Conservation (phyloP, 2,329 filamentous ascomycete genomes). For the Calonectria leucothoes region DNA sequence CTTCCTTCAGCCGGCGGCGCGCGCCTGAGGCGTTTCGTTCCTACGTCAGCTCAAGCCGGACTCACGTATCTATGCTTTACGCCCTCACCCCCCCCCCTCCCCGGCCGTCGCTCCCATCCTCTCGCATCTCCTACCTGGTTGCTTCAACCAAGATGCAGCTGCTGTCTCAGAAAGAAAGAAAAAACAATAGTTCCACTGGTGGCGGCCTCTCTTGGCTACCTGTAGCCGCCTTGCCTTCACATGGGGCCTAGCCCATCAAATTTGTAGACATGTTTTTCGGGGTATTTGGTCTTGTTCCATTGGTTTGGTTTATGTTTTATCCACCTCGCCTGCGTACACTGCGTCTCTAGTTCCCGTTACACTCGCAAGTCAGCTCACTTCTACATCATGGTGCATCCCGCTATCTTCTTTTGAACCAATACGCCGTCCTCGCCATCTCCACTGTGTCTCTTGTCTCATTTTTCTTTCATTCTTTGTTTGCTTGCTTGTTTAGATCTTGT, state of each 20-base stretch:
- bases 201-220: not conserved
- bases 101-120: not conserved
- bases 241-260: not conserved
- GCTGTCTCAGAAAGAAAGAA: not conserved
- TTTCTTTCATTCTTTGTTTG: not conserved
- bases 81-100: too few relatives aligned
- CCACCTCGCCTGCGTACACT: conserved; percentile 16
- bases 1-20: not conserved
- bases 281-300: conserved; percentile 22
- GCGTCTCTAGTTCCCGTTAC: conserved; percentile 20
- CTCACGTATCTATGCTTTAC: not conserved
- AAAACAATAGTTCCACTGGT: not conserved
- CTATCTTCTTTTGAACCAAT: conserved; percentile 34
- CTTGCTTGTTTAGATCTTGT: conserved; percentile 44
- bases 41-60: not conserved
- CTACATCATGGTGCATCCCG: conserved; percentile 29
- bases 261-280: conserved; percentile 13
- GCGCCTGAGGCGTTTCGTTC: not conserved
- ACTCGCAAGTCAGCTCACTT: conserved; percentile 30
- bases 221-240: not conserved
- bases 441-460: conserved; percentile 14
- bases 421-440: conserved; percentile 16
- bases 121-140: not conserved
- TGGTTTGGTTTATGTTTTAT: conserved; percentile 29
- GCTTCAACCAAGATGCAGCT: not conserved